Evolutionary conservation across 2,329 filamentous ascomycete genomes (phyloP).

Genomic region (Zymoseptoria ardabiliae): DNA sequence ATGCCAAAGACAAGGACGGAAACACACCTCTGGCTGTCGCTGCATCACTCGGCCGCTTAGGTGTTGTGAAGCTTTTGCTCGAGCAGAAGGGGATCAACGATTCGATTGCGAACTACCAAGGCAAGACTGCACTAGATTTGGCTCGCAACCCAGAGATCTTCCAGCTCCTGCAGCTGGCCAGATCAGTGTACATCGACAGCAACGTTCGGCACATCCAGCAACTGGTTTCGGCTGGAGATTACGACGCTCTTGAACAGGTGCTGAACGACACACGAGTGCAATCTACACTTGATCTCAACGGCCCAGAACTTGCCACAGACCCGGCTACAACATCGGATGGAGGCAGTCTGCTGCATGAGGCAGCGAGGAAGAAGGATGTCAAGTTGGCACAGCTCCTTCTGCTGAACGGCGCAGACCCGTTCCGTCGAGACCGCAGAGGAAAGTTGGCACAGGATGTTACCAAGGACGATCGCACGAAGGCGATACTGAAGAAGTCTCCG

Average conservation of each 20-base stretch:
- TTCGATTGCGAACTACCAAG: conserved; percentile 73
- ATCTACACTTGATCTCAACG: conserved; percentile 85
- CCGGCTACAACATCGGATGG: conserved; percentile 68
- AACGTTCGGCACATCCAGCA: conserved; percentile 80
- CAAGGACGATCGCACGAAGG: conserved; percentile 81
- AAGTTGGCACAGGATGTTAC: conserved; percentile 95
- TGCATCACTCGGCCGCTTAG: conserved; percentile 68
- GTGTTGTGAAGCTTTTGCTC: conserved; percentile 75
- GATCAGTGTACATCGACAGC: conserved; percentile 80
- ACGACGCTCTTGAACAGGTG: conserved; percentile 69
- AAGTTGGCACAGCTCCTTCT: conserved; percentile 84
- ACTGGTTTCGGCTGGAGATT: conserved; percentile 64
- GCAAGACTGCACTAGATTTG: conserved; percentile 78
- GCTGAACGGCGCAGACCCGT: conserved; percentile 91
- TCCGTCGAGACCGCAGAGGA: conserved; percentile 87
- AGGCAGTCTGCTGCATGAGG: conserved; percentile 91
- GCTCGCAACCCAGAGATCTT: conserved; percentile 92
- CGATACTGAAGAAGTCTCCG: conserved; percentile 87
- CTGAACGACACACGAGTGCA: conserved; percentile 80
- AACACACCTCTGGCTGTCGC: conserved; percentile 91
- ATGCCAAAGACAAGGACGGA: conserved; percentile 81
- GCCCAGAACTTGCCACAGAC: conserved; percentile 79
- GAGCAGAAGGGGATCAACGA: conserved; percentile 83
- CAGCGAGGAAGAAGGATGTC: conserved; percentile 77
- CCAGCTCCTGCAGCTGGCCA: conserved; percentile 82